These are phyloP conservation scores for Pseudocercospora cruenta DNA, from an alignment of 2,329 filamentous ascomycete genomes.

Conservation along the genomic window DNA sequence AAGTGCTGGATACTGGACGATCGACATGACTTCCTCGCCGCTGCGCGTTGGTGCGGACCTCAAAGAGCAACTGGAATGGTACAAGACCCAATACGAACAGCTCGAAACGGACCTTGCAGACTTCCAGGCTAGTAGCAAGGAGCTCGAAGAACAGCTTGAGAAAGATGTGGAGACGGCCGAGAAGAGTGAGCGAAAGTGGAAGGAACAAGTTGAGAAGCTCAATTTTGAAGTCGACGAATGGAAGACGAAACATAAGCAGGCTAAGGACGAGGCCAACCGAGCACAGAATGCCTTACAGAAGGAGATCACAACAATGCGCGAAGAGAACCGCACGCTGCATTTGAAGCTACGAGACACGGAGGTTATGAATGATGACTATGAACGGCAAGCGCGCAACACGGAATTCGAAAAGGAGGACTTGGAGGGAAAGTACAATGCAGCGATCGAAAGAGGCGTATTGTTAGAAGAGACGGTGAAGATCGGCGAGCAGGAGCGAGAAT, in stretches of 20 bases:
- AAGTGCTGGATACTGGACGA: constrained; percentile 11
- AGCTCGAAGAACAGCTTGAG: constrained; percentile 91
- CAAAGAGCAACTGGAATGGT: constrained; percentile 85
- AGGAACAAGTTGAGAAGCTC: constrained; percentile 83
- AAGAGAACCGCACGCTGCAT: constrained; percentile 78
- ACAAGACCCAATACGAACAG: constrained; percentile 93
- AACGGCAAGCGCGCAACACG: constrained; percentile 92
- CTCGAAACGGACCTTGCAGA: constrained; percentile 89
- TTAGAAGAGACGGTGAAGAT: constrained; percentile 92
- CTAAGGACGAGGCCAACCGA: constrained; percentile 81
- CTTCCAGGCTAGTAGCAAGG: constrained; percentile 90
- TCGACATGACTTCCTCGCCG: constrained; percentile 42
- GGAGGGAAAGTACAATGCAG: constrained; percentile 94
- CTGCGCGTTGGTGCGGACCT: constrained; percentile 42
- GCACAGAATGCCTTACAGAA: constrained; percentile 89
- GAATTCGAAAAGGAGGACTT: constrained; percentile 85
- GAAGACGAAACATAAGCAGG: constrained; percentile 98
- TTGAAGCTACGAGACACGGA: constrained; percentile 90
- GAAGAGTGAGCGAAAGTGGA: constrained; percentile 82
- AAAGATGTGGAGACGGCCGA: constrained; percentile 95
- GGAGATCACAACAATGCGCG: constrained; percentile 89
- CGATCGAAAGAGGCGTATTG: constrained; percentile 89
- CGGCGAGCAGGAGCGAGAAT: constrained; percentile 89
- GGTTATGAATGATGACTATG: constrained; percentile 97
- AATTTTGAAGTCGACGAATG: constrained; percentile 94